Evolutionary conservation across 176 grass and related monocot species (phyloP).

Genomic region (Otatea glauca): DNA sequence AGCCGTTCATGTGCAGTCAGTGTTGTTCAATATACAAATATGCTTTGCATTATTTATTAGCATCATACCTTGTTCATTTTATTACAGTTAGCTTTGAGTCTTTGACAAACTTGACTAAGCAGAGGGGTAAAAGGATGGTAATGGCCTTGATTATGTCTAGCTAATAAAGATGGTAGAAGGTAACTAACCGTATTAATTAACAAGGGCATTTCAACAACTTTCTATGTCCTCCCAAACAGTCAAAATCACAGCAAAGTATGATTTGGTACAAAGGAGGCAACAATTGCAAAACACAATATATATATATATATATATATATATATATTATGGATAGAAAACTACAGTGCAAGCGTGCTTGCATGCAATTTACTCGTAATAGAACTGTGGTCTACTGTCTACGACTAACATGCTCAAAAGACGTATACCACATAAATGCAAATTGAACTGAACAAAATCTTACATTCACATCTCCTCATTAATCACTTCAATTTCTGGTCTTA

Average conservation of each 20-base stretch:
- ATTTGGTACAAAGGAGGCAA: background rate
- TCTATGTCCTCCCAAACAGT: constrained; percentile 15
- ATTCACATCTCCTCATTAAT: constrained; percentile 60
- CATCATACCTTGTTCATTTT: background rate
- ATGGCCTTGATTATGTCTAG: background rate
- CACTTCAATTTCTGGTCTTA: constrained; percentile 77
- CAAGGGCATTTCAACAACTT: background rate
- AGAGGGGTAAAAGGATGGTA: background rate
- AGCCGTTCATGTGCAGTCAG: background rate
- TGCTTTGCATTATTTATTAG: background rate
- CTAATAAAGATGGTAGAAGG: background rate
- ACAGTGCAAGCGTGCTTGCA: background rate
- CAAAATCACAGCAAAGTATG: constrained; percentile 5
- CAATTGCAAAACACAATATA: no score
- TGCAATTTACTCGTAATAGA: background rate
- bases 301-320: no score
- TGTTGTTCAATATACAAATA: background rate
- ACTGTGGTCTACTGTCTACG: background rate
- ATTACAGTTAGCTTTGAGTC: background rate
- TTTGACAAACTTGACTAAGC: background rate
- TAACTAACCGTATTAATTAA: background rate
- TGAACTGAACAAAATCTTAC: constrained; percentile 48
- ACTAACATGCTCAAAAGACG: background rate
- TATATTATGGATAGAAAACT: no score
- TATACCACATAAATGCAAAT: constrained; percentile 21